Base-by-base conservation (phyloP, 768 basidiomycete species). In the Kwoniella sp. region DNA sequence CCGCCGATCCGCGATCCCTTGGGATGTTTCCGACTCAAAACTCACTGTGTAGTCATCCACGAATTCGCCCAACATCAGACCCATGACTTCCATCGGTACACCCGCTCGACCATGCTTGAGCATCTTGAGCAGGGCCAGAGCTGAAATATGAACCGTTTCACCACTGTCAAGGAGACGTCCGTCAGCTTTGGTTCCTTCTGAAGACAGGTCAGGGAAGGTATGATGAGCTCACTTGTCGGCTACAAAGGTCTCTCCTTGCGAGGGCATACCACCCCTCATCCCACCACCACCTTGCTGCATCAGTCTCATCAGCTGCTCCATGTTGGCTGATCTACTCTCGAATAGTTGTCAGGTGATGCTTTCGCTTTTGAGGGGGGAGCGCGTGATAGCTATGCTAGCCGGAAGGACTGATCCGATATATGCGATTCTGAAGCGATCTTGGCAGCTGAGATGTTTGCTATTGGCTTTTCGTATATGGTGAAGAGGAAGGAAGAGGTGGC, bases 81-180 rank as follows among this genome's bases (percentile, higher is more conserved):
- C 80, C 95, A 99, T 98, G 71, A 98, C 95, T 83, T 99, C 96
- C 91, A 98, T 93, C 9, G 96, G 96, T 28, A 99, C 96, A 65
- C 95, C 96, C 45, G 96, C 94, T 58, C 96, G 89, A 23, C 96
- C 96, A 76, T 99, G 96, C 82, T 99, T 99, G 66, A 99, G 84
- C 96, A 99, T 99, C 94, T 99, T 72, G 2, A 99, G 84, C 17
- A 99, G 85, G n/a, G 96, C 96, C 1, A 99, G 83, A 9, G 93
- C 94, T 20, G 93, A 96, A 75, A 99, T 98, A 82, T 97, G 93
- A 69, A 98, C 94, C 2, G 81, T 82, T 66, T 84, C 83, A 45
- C 81, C 81, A 61, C 83, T 83, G 72, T 30, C 54, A 38, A 31
- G 23, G 25, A 61, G 9, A 54, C 28, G 41, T 53, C 25, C 34